Conservation (phyloP, 148 eudicot genomes). For the Chenopodium quinoa region DNA sequence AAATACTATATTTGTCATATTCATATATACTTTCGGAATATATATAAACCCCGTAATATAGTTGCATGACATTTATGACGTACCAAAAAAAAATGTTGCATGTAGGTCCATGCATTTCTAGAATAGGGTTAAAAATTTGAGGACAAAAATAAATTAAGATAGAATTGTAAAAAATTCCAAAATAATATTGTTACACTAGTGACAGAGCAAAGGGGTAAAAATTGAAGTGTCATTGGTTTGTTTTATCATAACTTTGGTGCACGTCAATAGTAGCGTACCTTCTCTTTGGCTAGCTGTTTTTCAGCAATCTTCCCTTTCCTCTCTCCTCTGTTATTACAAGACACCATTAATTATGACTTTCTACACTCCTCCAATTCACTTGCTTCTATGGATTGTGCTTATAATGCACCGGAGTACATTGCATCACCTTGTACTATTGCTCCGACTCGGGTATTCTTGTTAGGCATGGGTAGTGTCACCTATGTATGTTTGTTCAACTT, state of each 20-base stretch:
- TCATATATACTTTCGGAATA: not conserved
- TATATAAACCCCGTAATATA: not conserved
- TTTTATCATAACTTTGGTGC: constrained; percentile 11
- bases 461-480: too few species aligned
- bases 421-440: too few species aligned
- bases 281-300: constrained; percentile 6
- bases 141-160: not conserved
- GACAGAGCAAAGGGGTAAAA: not conserved
- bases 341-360: constrained; percentile 16
- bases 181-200: not conserved
- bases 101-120: not conserved
- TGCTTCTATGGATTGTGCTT: not conserved
- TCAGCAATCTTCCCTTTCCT: not conserved
- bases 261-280: constrained; percentile 12
- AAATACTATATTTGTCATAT: constrained; percentile 2
- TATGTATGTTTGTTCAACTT: too few species aligned
- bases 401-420: not conserved
- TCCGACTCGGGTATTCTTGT: too few species aligned
- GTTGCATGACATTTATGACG: not conserved
- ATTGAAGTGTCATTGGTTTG: not conserved
- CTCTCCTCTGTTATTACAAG: constrained; percentile 13
- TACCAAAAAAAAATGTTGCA: not conserved
- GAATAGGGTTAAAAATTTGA: not conserved
- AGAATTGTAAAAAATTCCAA: not conserved
- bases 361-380: not conserved